Conservation (phyloP, 306 rosid species). For the Acmispon strigosus region DNA sequence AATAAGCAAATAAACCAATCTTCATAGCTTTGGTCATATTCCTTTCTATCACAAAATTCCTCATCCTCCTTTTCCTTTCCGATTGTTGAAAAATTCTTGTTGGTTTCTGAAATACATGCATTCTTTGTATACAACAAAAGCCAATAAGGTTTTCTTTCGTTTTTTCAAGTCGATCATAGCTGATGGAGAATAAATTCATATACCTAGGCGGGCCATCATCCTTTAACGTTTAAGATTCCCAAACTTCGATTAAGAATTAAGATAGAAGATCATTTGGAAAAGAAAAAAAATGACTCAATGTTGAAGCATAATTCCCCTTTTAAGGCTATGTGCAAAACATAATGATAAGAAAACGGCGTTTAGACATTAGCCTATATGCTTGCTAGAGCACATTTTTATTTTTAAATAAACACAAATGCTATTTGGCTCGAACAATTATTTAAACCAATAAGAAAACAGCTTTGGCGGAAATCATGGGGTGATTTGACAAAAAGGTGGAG, state of each 20-base stretch:
- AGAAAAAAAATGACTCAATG: not conserved
- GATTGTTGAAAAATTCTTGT: slow-evolving; percentile 12
- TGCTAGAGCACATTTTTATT: too few relatives aligned
- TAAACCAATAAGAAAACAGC: too few relatives aligned
- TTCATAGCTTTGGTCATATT: slow-evolving; percentile 29
- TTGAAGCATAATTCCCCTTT: not conserved
- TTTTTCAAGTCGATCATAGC: slow-evolving; percentile 5
- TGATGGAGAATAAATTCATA: slow-evolving; percentile 47
- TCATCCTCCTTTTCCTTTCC: slow-evolving; percentile 5
- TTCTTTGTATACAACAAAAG: not conserved
- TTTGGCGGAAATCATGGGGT: too few relatives aligned
- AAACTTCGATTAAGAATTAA: not conserved
- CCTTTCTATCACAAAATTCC: slow-evolving; percentile 27
- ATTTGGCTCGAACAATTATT: too few relatives aligned
- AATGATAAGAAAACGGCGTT: too few relatives aligned
- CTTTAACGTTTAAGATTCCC: not conserved
- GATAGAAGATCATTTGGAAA: slow-evolving; percentile 8
- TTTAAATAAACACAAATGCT: too few relatives aligned
- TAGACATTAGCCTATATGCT: too few relatives aligned
- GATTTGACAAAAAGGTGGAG: too few relatives aligned
- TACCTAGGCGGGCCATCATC: not conserved
- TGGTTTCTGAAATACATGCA: not conserved
- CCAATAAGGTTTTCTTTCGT: slow-evolving; percentile 20
- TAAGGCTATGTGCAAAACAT: not conserved
- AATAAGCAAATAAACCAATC: slow-evolving; percentile 31